Evolutionary conservation across 306 rosid genomes (phyloP), one percentile per base, ranked within the genome.

Genomic region (Inga leiocalycina): DNA sequence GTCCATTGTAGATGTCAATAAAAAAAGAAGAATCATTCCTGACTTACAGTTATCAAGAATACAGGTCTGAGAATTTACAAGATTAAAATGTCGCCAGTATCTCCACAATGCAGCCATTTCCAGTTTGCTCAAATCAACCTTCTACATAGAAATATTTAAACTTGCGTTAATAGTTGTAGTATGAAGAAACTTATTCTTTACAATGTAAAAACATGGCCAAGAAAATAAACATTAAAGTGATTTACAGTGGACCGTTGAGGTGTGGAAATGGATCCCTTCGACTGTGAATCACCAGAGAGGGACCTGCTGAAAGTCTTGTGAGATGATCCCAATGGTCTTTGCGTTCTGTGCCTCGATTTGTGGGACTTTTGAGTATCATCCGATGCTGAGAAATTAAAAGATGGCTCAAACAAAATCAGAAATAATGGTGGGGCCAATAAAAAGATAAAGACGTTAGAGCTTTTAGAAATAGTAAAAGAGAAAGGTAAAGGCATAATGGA

Each of bases 1-100:
- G 65, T 41, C 24, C 81, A 80, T 61, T 39, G 20, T 70, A 12
- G 14, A 35, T 52, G 71, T 82, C 15, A 77, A 9, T 48, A 5
- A 77, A 65, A 46, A 4, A 27, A 27, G 3, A 81, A 68, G 43
- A 51, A 57, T 44, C 76, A 11, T 72, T 57, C 65, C 45, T 10
- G 8, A 3, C 30, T 32, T 19, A 67, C 24, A 44, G 27, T 10
- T n/a, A 34, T 35, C 10, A 81, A 77, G 54, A 19, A 73, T 27
- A 62, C 11, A 4, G 46, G 49, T 57, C 30, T 9, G 57, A 15
- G 61, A 73, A 86, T 88, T 88, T 88, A 95, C 98, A 30, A 95
- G 97, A 88, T 93, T 95, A 79, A 95, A 95, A 86, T 95, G 98
- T 62, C 92, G 91, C 97, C 97, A 92, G 79, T 95, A 95, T 93